A percentile compares a stretch with the other conserved stretches of the same genome.
Conservation (phyloP, 2,329 filamentous ascomycete genomes). For the Xylaria sp. region DNA sequence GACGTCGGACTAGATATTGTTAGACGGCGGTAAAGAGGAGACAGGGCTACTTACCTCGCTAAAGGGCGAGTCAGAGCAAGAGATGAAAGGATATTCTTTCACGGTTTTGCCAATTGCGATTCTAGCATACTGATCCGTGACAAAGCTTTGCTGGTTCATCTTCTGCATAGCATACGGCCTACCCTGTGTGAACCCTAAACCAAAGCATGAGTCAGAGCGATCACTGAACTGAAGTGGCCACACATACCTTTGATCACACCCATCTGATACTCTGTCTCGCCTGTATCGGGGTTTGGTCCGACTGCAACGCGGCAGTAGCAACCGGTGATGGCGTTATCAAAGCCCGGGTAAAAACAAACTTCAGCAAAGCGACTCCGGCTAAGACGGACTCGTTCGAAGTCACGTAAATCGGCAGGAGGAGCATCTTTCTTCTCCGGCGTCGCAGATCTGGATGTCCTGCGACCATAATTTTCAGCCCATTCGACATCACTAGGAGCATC, state of each 20-base stretch:
- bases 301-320: conserved; percentile 89
- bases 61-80: conserved; percentile 85
- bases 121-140: conserved; percentile 85
- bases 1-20: conserved; percentile 72
- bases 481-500: conserved; percentile 84
- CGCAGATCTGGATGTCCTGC: conserved; percentile 58
- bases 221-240: background rate
- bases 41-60: conserved; percentile 70
- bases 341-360: conserved; percentile 92
- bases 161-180: conserved; percentile 85
- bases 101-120: conserved; percentile 85
- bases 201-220: conserved; percentile 41
- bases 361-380: conserved; percentile 87
- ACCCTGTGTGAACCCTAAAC: conserved; percentile 77
- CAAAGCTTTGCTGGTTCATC: conserved; percentile 77
- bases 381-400: conserved; percentile 85
- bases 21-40: conserved; percentile 37
- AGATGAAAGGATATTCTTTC: conserved; percentile 88
- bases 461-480: conserved; percentile 68
- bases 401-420: conserved; percentile 76
- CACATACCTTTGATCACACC: conserved; percentile 81
- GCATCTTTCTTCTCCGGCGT: conserved; percentile 71
- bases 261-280: conserved; percentile 85
- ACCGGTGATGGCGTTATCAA: conserved; percentile 81
- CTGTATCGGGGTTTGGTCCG: conserved; percentile 75